Evolutionary conservation across 1,284 basidiomycete species (phyloP), one percentile per base, ranked within the genome.

Genomic region (Sanghuangporus weigelae): DNA sequence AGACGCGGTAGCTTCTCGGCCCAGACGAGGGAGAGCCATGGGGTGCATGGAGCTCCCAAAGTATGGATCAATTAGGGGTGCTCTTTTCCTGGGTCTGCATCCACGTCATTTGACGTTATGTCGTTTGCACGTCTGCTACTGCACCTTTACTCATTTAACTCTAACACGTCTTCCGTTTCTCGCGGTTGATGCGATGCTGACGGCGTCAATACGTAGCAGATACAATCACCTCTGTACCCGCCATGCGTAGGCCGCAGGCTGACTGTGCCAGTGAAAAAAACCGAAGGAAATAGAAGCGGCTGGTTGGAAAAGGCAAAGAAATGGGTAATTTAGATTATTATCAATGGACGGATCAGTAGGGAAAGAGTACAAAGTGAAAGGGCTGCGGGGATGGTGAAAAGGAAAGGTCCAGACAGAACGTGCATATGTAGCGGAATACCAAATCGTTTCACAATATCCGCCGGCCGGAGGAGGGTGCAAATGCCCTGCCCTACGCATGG

Each of bases 401-500:
- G 21, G 36, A 46, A 19, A 14, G 40, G 21, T 23, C 23, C 8
- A 60, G 26, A 49, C 46, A 49, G 49, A 16, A 23, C 35, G 57
- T 35, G 23, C 12, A 55, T 46, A 60, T 36, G 19, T 31, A n/a
- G 23, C 35, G 44, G 3, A 31, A 31, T 31, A 31, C 26, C 26
- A 31, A 31, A 31, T 19, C 10, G 16, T 23, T 36, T 40, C 21
- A 31, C 60, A 62, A 62, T 46, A 62, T 62, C 60, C 55, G 60
- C 60, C 60, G 60, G 60, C 21, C 49, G 26, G 51, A 53, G 26
- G 51, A 53, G 50, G 23, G 51, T 23, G 53, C 12, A 38, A 38
- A 54, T 54, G 26, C 11, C 53, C 31, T 54, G 3, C 31, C 38
- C 21, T 23, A 26, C 12, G 58, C 48, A 44, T 62, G 61, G 61